Conservation (phyloP, 495 filamentous ascomycete genomes). For the Daldinia loculata region DNA sequence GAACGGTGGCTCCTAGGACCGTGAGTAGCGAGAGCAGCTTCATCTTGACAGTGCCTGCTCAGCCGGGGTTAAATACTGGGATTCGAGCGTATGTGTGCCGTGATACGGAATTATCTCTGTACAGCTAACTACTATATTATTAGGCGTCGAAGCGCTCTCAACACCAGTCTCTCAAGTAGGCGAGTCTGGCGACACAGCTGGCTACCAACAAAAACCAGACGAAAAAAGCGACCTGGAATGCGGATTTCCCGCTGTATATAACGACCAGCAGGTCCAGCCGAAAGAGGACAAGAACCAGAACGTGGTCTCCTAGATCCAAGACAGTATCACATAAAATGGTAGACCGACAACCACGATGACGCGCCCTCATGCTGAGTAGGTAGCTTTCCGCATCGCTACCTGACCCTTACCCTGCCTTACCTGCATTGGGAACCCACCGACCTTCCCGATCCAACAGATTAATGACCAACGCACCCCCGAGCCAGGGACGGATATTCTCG, state of each 20-base stretch:
- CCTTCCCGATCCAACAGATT: slow-evolving; percentile 36
- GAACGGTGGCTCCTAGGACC: slow-evolving; percentile 38
- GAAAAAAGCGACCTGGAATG: slow-evolving; percentile 18
- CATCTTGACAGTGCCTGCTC: slow-evolving; percentile 28
- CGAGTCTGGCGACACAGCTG: neutral
- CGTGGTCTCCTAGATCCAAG: neutral
- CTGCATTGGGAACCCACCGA: slow-evolving; percentile 28
- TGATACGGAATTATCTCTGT: slow-evolving; percentile 8
- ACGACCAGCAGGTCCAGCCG: slow-evolving; percentile 11
- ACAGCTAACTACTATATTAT: slow-evolving; percentile 3
- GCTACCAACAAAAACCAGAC: neutral
- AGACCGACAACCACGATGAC: neutral
- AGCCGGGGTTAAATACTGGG: neutral
- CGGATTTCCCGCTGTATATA: slow-evolving; percentile 11
- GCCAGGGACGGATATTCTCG: slow-evolving; percentile 12
- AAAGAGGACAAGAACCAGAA: slow-evolving; percentile 2
- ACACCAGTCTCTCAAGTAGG: slow-evolving; percentile 8
- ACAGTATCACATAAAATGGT: neutral
- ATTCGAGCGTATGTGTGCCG: slow-evolving; percentile 5
- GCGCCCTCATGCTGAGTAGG: neutral
- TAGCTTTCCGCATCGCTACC: neutral
- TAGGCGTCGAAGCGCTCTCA: neutral
- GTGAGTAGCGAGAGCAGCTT: slow-evolving; percentile 35
- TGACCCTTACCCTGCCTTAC: slow-evolving; percentile 19
- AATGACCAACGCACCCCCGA: neutral